Percentiles rank a stretch among this genome's conserved stretches.
These are phyloP conservation scores for Kuraishia borneana DNA, from an alignment of 805 yeast species.

Conservation along the genomic window DNA sequence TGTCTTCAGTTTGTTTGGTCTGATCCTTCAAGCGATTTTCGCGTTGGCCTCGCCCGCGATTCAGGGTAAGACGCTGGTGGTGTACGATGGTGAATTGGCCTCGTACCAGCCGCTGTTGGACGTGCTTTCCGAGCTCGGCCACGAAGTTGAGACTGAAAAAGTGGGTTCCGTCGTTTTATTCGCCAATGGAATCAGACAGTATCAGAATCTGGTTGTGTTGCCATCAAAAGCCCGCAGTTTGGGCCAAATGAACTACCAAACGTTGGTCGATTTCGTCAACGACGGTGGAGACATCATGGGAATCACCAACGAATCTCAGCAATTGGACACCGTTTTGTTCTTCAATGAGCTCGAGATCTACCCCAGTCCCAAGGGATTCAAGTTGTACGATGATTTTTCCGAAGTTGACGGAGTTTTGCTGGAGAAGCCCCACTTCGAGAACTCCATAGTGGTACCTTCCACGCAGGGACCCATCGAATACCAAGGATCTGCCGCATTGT, in stretches of 20 bases:
- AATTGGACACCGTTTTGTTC: slow-evolving; percentile 55
- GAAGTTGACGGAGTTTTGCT: slow-evolving; percentile 10
- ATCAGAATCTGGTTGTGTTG: slow-evolving; percentile 46
- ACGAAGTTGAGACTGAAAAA: slow-evolving; percentile 9
- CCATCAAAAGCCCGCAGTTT: slow-evolving; percentile 41
- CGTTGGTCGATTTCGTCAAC: slow-evolving; percentile 46
- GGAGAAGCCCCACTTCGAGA: slow-evolving; percentile 16
- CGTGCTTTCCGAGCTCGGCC: slow-evolving; percentile 11
- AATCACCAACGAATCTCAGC: slow-evolving; percentile 37
- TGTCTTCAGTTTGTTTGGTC: no score
- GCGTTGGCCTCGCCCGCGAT: not conserved
- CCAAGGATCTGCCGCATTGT: slow-evolving; percentile 55
- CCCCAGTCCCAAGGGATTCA: slow-evolving; percentile 68
- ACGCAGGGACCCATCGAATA: slow-evolving; percentile 7
- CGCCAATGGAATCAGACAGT: slow-evolving; percentile 30
- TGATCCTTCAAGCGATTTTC: no score
- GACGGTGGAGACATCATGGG: slow-evolving; percentile 70
- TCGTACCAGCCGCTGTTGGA: slow-evolving; percentile 6
- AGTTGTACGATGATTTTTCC: slow-evolving; percentile 54
- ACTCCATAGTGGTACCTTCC: slow-evolving; percentile 13
- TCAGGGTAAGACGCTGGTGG: slow-evolving; percentile 3
- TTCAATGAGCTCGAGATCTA: slow-evolving; percentile 73
- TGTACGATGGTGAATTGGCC: slow-evolving; percentile 3
- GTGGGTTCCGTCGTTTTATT: slow-evolving; percentile 15
- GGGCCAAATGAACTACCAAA: slow-evolving; percentile 27